Evolutionary conservation across 2,329 filamentous ascomycete genomes (phyloP).

Genomic region (Clonostachys rhizophaga): DNA sequence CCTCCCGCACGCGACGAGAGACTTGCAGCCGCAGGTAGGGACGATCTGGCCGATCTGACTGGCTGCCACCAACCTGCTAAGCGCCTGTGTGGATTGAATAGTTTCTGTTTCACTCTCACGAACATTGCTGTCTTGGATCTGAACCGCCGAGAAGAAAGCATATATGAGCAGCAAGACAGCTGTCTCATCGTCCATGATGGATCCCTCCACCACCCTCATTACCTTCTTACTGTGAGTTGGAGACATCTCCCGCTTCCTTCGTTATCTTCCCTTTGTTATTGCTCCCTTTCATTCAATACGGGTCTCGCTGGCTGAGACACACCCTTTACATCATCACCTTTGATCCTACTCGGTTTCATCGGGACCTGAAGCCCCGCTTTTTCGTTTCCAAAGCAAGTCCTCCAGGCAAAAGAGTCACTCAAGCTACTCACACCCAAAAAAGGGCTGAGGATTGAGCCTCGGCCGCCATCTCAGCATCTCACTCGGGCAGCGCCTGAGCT

Average conservation of each 20-base stretch:
- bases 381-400: background rate
- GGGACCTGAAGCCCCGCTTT: background rate
- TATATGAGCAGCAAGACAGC: too few relatives aligned
- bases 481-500: too few relatives aligned
- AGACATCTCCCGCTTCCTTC: constrained; percentile 11
- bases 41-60: too few relatives aligned
- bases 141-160: background rate
- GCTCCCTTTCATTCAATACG: constrained; percentile 7
- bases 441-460: too few relatives aligned
- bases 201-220: constrained; percentile 60
- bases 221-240: constrained; percentile 64
- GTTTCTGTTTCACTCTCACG: background rate
- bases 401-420: background rate
- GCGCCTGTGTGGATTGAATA: too few relatives aligned
- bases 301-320: background rate
- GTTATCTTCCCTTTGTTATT: constrained; percentile 11
- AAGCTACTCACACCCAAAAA: too few relatives aligned
- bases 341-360: background rate
- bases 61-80: too few relatives aligned
- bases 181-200: constrained; percentile 30
- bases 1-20: too few relatives aligned
- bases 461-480: too few relatives aligned
- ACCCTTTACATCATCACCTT: constrained; percentile 1
- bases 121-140: background rate
- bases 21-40: too few relatives aligned